Evolutionary conservation across 306 rosid genomes (phyloP), one percentile per base, ranked within the genome.

Genomic region (Mimosa bimucronata): DNA sequence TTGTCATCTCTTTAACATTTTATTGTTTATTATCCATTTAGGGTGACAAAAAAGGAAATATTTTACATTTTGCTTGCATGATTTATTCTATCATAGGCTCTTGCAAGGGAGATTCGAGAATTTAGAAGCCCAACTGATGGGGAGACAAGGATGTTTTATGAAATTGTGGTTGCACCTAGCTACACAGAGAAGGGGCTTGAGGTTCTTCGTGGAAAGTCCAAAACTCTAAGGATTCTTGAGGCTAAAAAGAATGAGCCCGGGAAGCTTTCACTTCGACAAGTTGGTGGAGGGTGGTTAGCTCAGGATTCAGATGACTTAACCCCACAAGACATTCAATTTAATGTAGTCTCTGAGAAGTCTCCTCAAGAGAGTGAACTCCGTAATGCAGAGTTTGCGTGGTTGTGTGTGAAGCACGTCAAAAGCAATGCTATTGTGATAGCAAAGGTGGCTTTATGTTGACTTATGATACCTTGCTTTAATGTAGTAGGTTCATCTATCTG

Each of bases 231-330:
- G 85, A 91, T 95, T 79, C 98, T 95, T 0, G 93, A 92, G 87
- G 96, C 98, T 1, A 79, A 61, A 23, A 90, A 83, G 79, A 92
- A 91, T 70, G 88, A 87, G 83, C 80, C 88, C 11, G 98, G 98
- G 77, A 95, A 92, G 85, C 96, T 92, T 80, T 95, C 98, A 31
- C 92, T 95, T 62, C 83, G 97, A 80, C 98, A 95, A 78, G 91
- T 95, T 76, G 98, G 98, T 58, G 98, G 98, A 71, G 98, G 98
- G 26, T 95, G 96, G 98, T 85, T 95, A 81, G 97, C 90, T 62
- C 98, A 95, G 87, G 98, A 91, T 46, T 86, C 97, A 8, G 98
- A 92, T 53, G 97, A 95, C 80, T 75, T 92, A 38, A 87, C 85
- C 78, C 98, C 97, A 4, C 78, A 78, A 2, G 94, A 95, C 69